Percentiles rank a stretch among this genome's conserved stretches.
Evolutionary conservation across 805 yeast species (phyloP).

Genomic region (Saccharomycopsis olivae): DNA sequence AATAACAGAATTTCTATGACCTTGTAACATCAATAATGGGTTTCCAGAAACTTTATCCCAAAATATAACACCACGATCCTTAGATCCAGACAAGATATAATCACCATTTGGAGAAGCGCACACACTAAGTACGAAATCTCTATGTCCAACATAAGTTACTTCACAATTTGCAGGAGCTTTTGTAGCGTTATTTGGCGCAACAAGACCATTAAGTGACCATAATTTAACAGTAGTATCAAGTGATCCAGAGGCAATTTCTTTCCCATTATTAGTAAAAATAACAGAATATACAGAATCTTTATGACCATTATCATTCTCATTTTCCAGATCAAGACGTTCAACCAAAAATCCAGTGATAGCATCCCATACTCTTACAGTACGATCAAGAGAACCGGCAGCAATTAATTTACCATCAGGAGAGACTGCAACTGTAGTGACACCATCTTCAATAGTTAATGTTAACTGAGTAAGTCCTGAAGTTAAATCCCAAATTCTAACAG

Average conservation of each 20-base stretch:
- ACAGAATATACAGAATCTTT: conserved; percentile 93
- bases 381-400: conserved; percentile 94
- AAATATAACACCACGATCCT: conserved; percentile 93
- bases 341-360: conserved; percentile 84
- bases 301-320: conserved; percentile 84
- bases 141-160: conserved; percentile 90
- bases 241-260: conserved; percentile 89
- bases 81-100: conserved; percentile 87
- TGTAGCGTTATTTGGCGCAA: conserved; percentile 29
- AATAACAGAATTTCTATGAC: conserved; percentile 92
- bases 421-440: conserved; percentile 95
- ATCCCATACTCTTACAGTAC: conserved; percentile 96
- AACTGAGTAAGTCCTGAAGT: conserved; percentile 80
- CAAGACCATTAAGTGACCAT: conserved; percentile 73
- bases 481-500: conserved; percentile 94
- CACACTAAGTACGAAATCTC: conserved; percentile 89
- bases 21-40: conserved; percentile 91
- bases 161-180: conserved; percentile 39
- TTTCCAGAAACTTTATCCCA: conserved; percentile 93
- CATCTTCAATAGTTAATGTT: conserved; percentile 88
- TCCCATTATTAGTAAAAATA: conserved; percentile 84
- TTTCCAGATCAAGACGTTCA: conserved; percentile 84
- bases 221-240: conserved; percentile 91
- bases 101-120: conserved; percentile 90
- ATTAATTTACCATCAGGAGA: conserved; percentile 90